Evolutionary conservation across 2,329 filamentous ascomycete species (phyloP).

Genomic region (Cytospora mali): DNA sequence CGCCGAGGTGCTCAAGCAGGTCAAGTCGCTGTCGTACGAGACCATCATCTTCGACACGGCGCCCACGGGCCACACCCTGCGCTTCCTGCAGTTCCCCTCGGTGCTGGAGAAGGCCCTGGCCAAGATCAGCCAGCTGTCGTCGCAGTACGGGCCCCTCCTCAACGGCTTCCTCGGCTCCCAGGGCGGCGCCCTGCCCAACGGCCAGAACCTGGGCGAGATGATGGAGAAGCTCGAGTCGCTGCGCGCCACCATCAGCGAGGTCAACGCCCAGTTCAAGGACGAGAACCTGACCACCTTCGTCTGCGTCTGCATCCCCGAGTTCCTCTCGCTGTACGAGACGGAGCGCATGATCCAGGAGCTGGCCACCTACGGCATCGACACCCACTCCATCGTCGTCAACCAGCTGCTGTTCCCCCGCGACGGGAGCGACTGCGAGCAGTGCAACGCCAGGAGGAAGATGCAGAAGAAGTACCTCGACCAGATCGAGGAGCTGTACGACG

Average conservation of each 20-base stretch:
- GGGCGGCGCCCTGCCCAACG: constrained; percentile 76
- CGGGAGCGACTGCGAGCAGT: constrained; percentile 88
- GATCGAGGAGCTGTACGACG: constrained; percentile 97
- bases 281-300: constrained; percentile 94
- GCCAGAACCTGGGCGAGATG: constrained; percentile 90
- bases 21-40: constrained; percentile 98
- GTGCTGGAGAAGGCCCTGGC: constrained; percentile 98
- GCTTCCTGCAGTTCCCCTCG: constrained; percentile 97
- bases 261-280: constrained; percentile 98
- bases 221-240: constrained; percentile 93
- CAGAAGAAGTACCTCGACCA: constrained; percentile 99
- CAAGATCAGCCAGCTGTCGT: constrained; percentile 91
- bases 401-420: constrained; percentile 91
- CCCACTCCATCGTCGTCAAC: constrained; percentile 96
- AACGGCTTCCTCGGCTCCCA: constrained; percentile 85
- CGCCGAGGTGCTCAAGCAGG: constrained; percentile 97
- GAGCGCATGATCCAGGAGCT: constrained; percentile 99
- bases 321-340: constrained; percentile 94
- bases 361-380: constrained; percentile 90
- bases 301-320: constrained; percentile 97
- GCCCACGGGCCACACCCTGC: constrained; percentile 94
- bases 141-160: constrained; percentile 93
- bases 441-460: constrained; percentile 93
- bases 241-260: constrained; percentile 89
- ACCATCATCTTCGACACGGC: constrained; percentile 99